Base-by-base conservation (phyloP, 1,284 basidiomycete species). In the Fomitiporia mediterranea region DNA sequence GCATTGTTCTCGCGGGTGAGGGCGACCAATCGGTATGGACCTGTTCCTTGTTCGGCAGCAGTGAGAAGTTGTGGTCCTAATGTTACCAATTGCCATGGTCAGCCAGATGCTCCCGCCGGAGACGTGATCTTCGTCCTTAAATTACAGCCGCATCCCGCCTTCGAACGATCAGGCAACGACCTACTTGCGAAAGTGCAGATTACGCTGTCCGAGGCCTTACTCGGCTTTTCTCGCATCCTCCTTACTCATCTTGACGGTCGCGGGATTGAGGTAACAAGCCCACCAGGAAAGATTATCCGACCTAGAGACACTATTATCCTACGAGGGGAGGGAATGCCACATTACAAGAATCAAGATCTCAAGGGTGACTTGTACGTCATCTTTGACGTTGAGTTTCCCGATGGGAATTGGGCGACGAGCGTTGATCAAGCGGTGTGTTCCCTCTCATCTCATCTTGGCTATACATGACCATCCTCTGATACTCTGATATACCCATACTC, bases 241-340 rank as follows among this genome's bases (percentile, higher is more conserved):
- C 73, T 97, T 55, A 89, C 86, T 11, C 94, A 98, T 69, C 78
- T 98, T 25, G 94, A 98, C 67, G 93, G 93, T 2, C 83, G 91
- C 13, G 92, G 93, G 4, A 78, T 97, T 53, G 83, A 83, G 46
- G 81, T 95, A 13, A 73, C 80, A 1, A 86, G 82, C 60, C 86
- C 85, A 7, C 75, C 81, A 2, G 84, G 88, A 40, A 90, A 89
- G 68, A 81, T 94, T 35, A 81, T 94, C 66, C 81, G 83, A 60
- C 79, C 84, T 7, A 82, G 83, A 13, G 83, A 89, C 59, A 82
- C 84, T 23, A 86, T 94, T 59, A 75, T 86, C 17, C 69, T 96
- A 34, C 77, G 82, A 3, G 86, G 85, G 4, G 92, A 96, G 70
- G 94, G 94, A 34, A 94, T 97, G 91, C 89, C 91, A 1, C 72